A percentile compares a stretch with the other conserved stretches of the same genome.
These are phyloP conservation scores for Suillus plorans DNA, from an alignment of 768 basidiomycete species.

Conservation along the genomic window DNA sequence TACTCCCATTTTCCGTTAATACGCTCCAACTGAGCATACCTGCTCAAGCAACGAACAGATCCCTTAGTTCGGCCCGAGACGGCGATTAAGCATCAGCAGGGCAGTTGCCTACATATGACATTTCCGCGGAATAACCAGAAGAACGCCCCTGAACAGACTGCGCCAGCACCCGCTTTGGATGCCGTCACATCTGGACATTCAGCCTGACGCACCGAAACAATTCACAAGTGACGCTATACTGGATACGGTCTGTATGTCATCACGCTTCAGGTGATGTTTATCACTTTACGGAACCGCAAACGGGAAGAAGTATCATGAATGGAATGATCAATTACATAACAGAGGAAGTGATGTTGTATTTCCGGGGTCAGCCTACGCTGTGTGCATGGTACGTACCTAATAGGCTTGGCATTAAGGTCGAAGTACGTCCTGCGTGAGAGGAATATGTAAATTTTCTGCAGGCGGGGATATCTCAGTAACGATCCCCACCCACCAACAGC, in stretches of 20 bases:
- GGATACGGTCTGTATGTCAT: neutral
- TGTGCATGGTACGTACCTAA: neutral
- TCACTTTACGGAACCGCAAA: neutral
- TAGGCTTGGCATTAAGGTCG: neutral
- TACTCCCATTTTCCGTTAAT: slow-evolving; percentile 2
- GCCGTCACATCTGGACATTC: neutral
- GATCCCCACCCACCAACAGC: neutral
- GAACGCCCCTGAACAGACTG: neutral
- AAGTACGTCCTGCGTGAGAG: neutral
- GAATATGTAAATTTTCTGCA: neutral
- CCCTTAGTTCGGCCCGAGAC: neutral
- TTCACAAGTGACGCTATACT: neutral
- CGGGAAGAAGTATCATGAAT: neutral
- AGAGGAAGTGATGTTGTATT: neutral
- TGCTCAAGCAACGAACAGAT: neutral
- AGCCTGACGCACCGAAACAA: neutral
- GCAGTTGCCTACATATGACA: neutral
- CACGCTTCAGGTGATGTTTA: neutral
- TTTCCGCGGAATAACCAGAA: slow-evolving; percentile 3
- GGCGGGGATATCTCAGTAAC: neutral
- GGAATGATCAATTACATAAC: neutral
- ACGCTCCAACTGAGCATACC: neutral
- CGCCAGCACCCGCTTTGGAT: neutral
- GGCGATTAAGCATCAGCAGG: slow-evolving; percentile 1
- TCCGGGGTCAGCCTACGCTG: no score